These are phyloP conservation scores for Fulvia fulva DNA, from an alignment of 2,329 filamentous ascomycete genomes.

Conservation along the genomic window DNA sequence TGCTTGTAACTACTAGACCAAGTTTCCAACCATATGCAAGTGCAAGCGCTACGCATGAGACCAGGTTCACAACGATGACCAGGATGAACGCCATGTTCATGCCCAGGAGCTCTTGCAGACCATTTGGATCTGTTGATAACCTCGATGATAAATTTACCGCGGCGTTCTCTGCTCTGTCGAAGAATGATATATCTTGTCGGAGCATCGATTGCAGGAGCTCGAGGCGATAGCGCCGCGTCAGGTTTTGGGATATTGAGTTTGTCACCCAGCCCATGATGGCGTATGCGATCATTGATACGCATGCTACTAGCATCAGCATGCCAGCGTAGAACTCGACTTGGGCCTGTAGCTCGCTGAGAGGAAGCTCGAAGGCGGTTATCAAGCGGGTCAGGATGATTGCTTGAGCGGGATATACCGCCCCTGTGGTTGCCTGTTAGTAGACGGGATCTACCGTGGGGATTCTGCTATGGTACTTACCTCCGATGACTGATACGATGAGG, in stretches of 20 bases:
- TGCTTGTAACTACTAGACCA: slow-evolving; percentile 35
- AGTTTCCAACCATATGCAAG: slow-evolving; percentile 49
- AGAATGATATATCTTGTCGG: slow-evolving; percentile 7
- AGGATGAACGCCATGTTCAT: background rate
- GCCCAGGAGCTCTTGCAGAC: background rate
- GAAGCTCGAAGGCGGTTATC: slow-evolving; percentile 42
- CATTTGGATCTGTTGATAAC: slow-evolving; percentile 63
- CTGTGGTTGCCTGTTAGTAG: no score
- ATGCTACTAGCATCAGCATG: slow-evolving; percentile 52
- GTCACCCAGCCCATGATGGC: slow-evolving; percentile 40
- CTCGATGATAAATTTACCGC: slow-evolving; percentile 65
- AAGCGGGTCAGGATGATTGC: slow-evolving; percentile 42
- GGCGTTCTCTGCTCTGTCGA: slow-evolving; percentile 40
- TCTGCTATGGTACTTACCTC: slow-evolving; percentile 26
- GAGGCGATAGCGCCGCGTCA: slow-evolving; percentile 32
- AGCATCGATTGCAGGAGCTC: slow-evolving; percentile 29
- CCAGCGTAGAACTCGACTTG: slow-evolving; percentile 49
- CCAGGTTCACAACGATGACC: slow-evolving; percentile 73
- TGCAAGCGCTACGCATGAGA: slow-evolving; percentile 38
- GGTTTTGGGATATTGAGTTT: slow-evolving; percentile 35
- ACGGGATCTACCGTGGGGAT: no score
- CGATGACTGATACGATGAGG: slow-evolving; percentile 34
- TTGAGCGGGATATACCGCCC: slow-evolving; percentile 46
- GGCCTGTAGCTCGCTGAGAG: slow-evolving; percentile 33
- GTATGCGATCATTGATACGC: slow-evolving; percentile 44